Base-by-base conservation (phyloP, 192 early-diverging fungal genomes). In the Podila horticola region DNA sequence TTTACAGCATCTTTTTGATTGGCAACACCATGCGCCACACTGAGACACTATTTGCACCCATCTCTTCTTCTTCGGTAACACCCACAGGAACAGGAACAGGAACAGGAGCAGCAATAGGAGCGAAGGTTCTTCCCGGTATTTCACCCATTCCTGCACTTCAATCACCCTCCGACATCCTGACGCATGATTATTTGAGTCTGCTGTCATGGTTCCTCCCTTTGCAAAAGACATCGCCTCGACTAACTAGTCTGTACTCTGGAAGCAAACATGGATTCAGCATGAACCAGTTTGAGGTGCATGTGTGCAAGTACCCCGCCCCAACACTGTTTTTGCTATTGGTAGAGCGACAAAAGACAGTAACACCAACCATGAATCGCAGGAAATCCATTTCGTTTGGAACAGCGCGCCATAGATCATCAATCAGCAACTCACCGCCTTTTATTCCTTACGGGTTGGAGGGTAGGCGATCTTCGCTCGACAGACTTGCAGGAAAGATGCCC, bases 251-350 rank as follows among this genome's bases (percentile, higher is more conserved):
- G 2, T 90, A 87, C 50, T 77, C 75, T n/a, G 84, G 84, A 19
- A 84, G 82, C n/a, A 51, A 62, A 38, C 74, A 90, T 49, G 89
- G 89, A 11, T 90, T 87, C 64, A 86, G 86, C 19, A 90, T 88
- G 89, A 90, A 86, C 62, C 71, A 86, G 24, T 90, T 90, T 51
- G 79, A 83, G 50, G 74, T 64, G 3, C 86, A 84, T 48, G 84
- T 88, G 10, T 90, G 88, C 81, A 90, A 90, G 67, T 90, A 90
- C 72, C 82, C 86, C 7, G 89, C 83, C 0, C 87, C 89, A 2
- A 90, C 87, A 0, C 60, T 90, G 19, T 30, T 88, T 4, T 57
- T 90, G 20, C 51, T 90, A 6, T 74, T 83, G 24, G 86, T 74
- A 3, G 83, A 84, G 28, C 62, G 59, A 29, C 71, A 67, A 36